Percentiles rank a stretch among this genome's conserved stretches.
phyloP scores from a whole-genome alignment of 2,329 filamentous ascomycete species.

The Fusarium haematococcum region DNA sequence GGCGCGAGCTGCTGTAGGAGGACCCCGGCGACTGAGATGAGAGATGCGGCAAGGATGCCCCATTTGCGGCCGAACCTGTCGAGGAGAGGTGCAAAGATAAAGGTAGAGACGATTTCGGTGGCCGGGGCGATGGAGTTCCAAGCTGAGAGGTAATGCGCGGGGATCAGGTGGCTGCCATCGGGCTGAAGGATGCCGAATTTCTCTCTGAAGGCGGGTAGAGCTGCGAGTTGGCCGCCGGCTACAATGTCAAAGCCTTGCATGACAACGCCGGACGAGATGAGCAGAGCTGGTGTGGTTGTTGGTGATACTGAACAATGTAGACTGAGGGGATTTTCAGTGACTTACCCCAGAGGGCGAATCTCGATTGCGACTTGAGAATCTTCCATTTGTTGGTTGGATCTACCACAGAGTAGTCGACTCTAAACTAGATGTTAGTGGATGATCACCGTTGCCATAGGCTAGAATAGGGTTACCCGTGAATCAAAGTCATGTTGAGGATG shows the following conservation, averaged over 20 bases:
- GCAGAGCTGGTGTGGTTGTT: neutral
- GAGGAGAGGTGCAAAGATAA: slow-evolving; percentile 46
- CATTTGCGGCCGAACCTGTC: slow-evolving; percentile 49
- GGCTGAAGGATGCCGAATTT: slow-evolving; percentile 42
- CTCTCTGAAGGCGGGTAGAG: slow-evolving; percentile 44
- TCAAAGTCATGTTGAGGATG: neutral
- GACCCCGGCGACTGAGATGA: slow-evolving; percentile 45
- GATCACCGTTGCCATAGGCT: neutral
- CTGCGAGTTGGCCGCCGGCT: slow-evolving; percentile 47
- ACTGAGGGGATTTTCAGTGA: neutral
- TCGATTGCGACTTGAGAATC: slow-evolving; percentile 41
- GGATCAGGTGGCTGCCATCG: slow-evolving; percentile 45
- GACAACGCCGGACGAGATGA: neutral
- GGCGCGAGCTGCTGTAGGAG: slow-evolving; percentile 45
- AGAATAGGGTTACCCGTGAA: neutral
- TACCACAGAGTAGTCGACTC: slow-evolving; percentile 40
- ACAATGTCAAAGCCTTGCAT: slow-evolving; percentile 49
- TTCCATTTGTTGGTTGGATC: slow-evolving; percentile 45
- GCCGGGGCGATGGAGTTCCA: slow-evolving; percentile 47
- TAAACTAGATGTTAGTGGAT: neutral
- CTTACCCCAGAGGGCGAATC: neutral
- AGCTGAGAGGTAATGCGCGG: slow-evolving; percentile 45
- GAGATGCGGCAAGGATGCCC: slow-evolving; percentile 40
- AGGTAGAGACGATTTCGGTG: slow-evolving; percentile 41
- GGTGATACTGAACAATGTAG: neutral